These are phyloP conservation scores for Sporothrix brunneoviolacea DNA, from an alignment of 2,329 filamentous ascomycete genomes.

Conservation along the genomic window DNA sequence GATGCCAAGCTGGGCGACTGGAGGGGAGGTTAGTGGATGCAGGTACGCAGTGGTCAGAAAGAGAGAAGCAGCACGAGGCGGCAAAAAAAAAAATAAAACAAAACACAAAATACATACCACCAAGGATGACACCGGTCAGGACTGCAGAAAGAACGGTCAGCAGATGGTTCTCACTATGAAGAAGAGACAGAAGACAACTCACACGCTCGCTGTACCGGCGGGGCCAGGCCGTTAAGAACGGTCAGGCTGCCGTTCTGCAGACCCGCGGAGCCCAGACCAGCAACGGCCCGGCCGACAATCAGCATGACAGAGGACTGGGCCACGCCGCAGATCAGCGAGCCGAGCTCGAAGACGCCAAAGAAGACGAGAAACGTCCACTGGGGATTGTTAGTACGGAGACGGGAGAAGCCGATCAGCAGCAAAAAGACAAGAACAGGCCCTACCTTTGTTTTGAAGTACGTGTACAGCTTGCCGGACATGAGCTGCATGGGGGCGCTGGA, in stretches of 20 bases:
- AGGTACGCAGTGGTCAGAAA: not conserved
- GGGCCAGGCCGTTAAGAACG: constrained; percentile 36
- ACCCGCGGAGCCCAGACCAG: constrained; percentile 45
- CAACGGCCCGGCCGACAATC: constrained; percentile 47
- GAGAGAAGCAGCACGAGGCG: too few species aligned
- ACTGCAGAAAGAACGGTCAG: too few species aligned
- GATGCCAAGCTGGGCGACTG: constrained; percentile 35
- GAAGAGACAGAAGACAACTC: not conserved
- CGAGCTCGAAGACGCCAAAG: constrained; percentile 47
- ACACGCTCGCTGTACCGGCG: constrained; percentile 34
- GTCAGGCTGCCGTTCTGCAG: constrained; percentile 44
- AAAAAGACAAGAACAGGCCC: too few species aligned
- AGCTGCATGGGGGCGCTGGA: constrained; percentile 42
- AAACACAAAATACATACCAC: too few species aligned
- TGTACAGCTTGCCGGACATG: constrained; percentile 45
- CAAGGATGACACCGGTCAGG: too few species aligned
- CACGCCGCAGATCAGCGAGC: constrained; percentile 45
- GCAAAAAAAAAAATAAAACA: too few species aligned
- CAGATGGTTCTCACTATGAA: too few species aligned
- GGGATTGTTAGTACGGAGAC: not conserved
- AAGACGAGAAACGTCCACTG: constrained; percentile 33
- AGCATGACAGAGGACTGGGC: constrained; percentile 43
- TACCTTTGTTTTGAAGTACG: constrained; percentile 33
- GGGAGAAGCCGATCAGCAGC: too few species aligned
- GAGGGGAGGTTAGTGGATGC: not conserved